Base-by-base conservation (phyloP, 306 rosid species). In the Echinosophora koreensis region DNA sequence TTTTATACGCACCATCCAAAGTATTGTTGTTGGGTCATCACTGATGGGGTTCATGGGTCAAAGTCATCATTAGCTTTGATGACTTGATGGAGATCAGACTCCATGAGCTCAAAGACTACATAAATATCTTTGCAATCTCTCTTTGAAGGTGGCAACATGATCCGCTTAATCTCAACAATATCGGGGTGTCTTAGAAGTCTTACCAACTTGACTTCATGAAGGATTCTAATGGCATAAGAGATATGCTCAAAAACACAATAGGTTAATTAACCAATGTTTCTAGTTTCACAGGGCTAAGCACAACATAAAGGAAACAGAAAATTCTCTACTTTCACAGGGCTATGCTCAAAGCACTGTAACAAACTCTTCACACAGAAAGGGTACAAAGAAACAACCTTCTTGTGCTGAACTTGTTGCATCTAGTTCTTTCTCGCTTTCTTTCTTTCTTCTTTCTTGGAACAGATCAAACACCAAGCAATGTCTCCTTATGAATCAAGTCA, bases 51-150 rank as follows among this genome's bases (percentile, higher is more conserved):
- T 95, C 97, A 0, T 86, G 89, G 28, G 97, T 95, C 88, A 95
- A n/a, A 89, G 84, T 95, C 98, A 81, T 95, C 96, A 81, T 95
- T 95, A 62, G 98, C 98, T 82, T 95, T 95, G 87, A 95, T 92
- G 73, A 95, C 98, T 82, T 95, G 97, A 83, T 95, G 98, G 77
- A 95, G 98, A 86, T 95, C 98, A 34, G 98, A 92, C 69, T 92
- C 98, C 98, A 95, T 92, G 42, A 95, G 88, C 88, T 95, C 98
- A 78, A 89, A 95, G 30, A 95, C 97, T 66, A 95, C 98, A 88
- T 77, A 95, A 83, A 95, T 95, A 87, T 95, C 98, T 76, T 82
- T 95, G 59, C 90, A 95, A 64, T 90, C 98, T 60, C 87, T 95
- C 85, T 90, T 92, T 18, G 97, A 95, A 73, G 98, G 97, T 12